phyloP scores from a whole-genome alignment of 371 early-diverging fungal genomes.

The Actinomucor elegans region DNA sequence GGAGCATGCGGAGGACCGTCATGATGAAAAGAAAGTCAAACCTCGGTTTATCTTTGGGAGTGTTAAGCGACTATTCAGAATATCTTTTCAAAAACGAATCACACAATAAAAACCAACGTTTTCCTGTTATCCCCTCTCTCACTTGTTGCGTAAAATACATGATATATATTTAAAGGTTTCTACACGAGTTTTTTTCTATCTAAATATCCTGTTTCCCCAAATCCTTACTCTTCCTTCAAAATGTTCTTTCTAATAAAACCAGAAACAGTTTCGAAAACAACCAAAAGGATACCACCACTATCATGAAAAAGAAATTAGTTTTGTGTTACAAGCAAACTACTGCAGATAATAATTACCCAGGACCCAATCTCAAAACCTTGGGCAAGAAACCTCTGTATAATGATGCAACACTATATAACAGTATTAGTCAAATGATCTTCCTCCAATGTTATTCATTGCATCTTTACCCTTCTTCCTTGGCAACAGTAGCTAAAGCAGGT shows the following conservation, averaged over 20 bases:
- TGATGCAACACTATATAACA: constrained; percentile 62
- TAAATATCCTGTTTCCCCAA: background rate
- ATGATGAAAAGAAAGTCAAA: constrained; percentile 6
- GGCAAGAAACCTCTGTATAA: constrained; percentile 96
- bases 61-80: constrained; percentile 11
- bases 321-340: constrained; percentile 13
- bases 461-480: constrained; percentile 90
- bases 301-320: background rate
- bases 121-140: background rate
- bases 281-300: constrained; percentile 81
- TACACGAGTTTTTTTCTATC: background rate
- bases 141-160: background rate
- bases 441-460: background rate
- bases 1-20: background rate
- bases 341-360: constrained; percentile 71
- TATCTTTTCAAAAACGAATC: constrained; percentile 17
- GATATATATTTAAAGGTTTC: constrained; percentile 2
- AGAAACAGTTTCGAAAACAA: constrained; percentile 91
- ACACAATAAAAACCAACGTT: constrained; percentile 3
- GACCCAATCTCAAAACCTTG: constrained; percentile 96
- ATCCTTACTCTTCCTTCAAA: constrained; percentile 34
- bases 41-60: constrained; percentile 1
- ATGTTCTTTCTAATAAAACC: constrained; percentile 80
- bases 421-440: background rate
- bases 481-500: constrained; percentile 84